These are phyloP conservation scores for Cladosporium sp. DNA, from an alignment of 2,329 filamentous ascomycete genomes.

Conservation along the genomic window DNA sequence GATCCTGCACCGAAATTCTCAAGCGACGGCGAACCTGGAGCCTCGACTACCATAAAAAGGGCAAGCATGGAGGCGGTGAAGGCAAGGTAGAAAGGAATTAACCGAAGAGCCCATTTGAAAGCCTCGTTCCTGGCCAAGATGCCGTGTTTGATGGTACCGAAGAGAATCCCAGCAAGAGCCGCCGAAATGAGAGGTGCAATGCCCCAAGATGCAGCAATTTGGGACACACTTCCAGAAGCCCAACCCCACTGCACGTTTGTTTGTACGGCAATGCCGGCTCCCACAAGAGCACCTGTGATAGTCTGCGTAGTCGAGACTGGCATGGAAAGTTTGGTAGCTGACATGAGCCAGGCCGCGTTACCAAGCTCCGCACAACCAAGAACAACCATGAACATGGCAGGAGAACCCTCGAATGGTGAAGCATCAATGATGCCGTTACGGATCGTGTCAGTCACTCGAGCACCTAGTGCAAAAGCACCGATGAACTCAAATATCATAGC, in stretches of 20 bases:
- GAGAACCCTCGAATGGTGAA: slow-evolving; percentile 40
- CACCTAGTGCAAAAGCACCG: slow-evolving; percentile 47
- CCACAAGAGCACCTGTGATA: slow-evolving; percentile 52
- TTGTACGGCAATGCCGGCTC: slow-evolving; percentile 49
- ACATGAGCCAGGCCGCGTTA: slow-evolving; percentile 45
- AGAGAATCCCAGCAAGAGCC: not conserved
- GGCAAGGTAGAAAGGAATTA: slow-evolving; percentile 1
- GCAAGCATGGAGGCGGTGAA: not conserved
- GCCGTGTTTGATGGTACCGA: not conserved
- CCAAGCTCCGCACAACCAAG: slow-evolving; percentile 52
- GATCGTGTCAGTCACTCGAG: slow-evolving; percentile 53
- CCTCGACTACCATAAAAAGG: slow-evolving; percentile 10
- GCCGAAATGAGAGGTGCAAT: not conserved
- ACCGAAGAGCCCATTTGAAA: not conserved
- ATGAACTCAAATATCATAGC: slow-evolving; percentile 45
- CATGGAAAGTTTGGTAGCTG: slow-evolving; percentile 48
- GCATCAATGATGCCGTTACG: slow-evolving; percentile 51
- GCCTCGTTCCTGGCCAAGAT: not conserved
- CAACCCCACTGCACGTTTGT: slow-evolving; percentile 6
- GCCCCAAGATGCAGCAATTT: slow-evolving; percentile 2
- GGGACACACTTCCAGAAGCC: not conserved
- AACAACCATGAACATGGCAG: slow-evolving; percentile 52
- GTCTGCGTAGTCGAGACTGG: slow-evolving; percentile 57
- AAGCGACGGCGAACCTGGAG: slow-evolving; percentile 19
- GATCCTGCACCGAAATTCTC: slow-evolving; percentile 26